These are phyloP conservation scores for Cydonia oblonga DNA, from an alignment of 331 rosid genomes.

Conservation along the genomic window DNA sequence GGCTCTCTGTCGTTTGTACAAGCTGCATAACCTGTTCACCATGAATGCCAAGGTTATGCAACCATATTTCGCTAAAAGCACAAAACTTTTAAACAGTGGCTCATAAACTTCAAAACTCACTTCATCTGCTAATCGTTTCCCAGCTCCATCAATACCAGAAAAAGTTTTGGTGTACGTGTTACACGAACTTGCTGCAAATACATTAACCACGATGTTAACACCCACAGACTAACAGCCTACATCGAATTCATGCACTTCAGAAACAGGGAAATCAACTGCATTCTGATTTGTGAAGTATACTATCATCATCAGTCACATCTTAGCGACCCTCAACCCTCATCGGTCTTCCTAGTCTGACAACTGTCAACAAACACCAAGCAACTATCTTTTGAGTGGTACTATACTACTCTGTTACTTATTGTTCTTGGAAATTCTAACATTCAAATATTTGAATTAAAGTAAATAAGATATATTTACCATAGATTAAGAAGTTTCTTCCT, in stretches of 20 bases:
- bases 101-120: conserved; percentile 38
- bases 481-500: conserved; percentile 67
- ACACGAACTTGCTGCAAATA: conserved; percentile 77
- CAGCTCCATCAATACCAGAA: conserved; percentile 91
- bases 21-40: conserved; percentile 57
- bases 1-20: conserved; percentile 57
- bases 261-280: not conserved
- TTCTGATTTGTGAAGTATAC: not conserved
- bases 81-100: conserved; percentile 6
- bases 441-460: not conserved
- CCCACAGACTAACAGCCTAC: not conserved
- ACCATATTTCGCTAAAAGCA: conserved; percentile 2
- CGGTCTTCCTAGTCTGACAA: not conserved
- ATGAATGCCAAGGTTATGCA: conserved; percentile 19
- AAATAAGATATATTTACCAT: conserved; percentile 37
- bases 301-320: not conserved
- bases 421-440: too few relatives aligned
- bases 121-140: conserved; percentile 86
- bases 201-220: conserved; percentile 1
- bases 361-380: not conserved
- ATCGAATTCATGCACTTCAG: not conserved
- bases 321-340: not conserved
- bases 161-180: conserved; percentile 73
- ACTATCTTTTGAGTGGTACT: too few relatives aligned
- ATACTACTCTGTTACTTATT: too few relatives aligned